Evolutionary conservation across 257 asterid species (phyloP), one percentile per base, ranked within the genome.

Genomic region (Schizonepeta tenuifolia): DNA sequence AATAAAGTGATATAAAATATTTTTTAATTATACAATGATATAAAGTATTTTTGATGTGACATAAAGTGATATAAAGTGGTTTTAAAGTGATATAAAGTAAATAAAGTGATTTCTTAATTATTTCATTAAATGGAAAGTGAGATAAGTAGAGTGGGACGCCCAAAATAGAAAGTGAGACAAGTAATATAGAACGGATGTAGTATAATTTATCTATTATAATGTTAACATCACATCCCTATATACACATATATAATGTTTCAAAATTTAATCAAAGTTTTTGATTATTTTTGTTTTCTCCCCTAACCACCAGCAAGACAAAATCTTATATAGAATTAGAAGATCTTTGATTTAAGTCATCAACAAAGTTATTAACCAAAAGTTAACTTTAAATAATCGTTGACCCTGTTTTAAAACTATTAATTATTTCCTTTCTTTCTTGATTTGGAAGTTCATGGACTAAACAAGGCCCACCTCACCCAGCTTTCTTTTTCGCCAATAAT

Each of bases 271-370:
- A n/a, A 26, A 65, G 41, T n/a, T 2, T 49, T 5, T 33, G 64
- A 50, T 28, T 38, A 22, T 21, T 2, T 61, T 9, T 31, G 10
- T 24, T 44, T 66, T 58, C 65, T 36, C 60, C 80, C 73, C 58
- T 51, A 74, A 60, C 80, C 68, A 75, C 80, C 20, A 12, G 55
- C 75, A 62, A 43, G 40, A 14, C 36, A 64, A 63, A n/a, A 41
- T 36, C 49, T 61, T 17, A 33, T 44, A 20, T 28, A 24, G 33
- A 36, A 40, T 50, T 20, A 56, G 2, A 55, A 44, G 36, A 20
- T 64, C 8, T 17, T 40, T 54, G 58, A 43, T 46, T 24, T 9
- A 18, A 51, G 64, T 53, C 53, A 68, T 68, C 64, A 20, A 4
- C 64, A 46, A 11, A 36, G 26, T 35, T 65, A 65, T 54, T 41